Evolutionary conservation across 2,329 filamentous ascomycete genomes (phyloP).

Genomic region (Aspergillus ibericus): DNA sequence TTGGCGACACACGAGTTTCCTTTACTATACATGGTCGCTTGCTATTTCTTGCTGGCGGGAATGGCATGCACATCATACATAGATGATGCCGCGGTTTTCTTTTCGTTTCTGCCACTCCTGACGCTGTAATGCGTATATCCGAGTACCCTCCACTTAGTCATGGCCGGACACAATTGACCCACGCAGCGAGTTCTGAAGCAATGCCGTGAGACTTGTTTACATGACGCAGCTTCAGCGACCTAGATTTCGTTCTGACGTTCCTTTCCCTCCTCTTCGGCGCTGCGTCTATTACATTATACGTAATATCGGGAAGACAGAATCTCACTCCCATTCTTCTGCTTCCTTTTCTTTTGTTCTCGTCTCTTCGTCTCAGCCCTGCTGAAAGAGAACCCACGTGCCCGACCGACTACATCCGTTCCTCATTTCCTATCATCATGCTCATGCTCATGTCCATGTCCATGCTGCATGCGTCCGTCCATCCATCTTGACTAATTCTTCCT

Average conservation of each 20-base stretch:
- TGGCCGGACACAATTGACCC: constrained; percentile 4
- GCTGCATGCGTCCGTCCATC: neutral
- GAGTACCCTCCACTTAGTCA: neutral
- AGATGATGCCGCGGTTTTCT: constrained; percentile 12
- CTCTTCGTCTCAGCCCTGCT: neutral
- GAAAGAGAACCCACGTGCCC: neutral
- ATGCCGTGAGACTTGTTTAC: constrained; percentile 11
- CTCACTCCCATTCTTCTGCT: constrained; percentile 3
- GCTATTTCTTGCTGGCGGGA: constrained; percentile 18
- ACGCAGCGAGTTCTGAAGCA: constrained; percentile 19
- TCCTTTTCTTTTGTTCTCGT: neutral
- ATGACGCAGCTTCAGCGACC: constrained; percentile 22
- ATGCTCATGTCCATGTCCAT: constrained; percentile 8
- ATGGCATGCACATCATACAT: constrained; percentile 15
- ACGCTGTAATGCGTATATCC: constrained; percentile 16
- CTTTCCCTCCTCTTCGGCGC: neutral
- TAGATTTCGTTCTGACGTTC: constrained; percentile 16
- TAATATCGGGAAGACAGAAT: constrained; percentile 15
- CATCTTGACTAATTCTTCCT: neutral
- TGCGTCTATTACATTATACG: constrained; percentile 7
- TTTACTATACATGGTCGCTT: constrained; percentile 23
- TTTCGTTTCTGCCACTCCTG: constrained; percentile 1
- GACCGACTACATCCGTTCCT: constrained; percentile 4
- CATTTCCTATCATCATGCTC: constrained; percentile 10
- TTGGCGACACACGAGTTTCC: constrained; percentile 24